Conservation (phyloP, 805 yeast species). For the Dipodascopsis uninucleata region DNA sequence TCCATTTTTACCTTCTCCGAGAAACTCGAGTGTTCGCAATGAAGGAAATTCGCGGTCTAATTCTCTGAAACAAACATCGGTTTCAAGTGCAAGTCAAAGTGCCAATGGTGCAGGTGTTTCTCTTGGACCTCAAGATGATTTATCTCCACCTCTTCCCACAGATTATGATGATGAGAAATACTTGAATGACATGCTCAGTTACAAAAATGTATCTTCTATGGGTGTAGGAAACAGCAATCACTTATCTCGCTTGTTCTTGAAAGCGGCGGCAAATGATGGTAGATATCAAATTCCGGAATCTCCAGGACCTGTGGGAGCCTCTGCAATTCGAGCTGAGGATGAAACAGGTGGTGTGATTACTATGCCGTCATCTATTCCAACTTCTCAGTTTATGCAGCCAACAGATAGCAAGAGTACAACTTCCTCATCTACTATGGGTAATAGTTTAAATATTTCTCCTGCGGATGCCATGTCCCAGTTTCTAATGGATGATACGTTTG, state of each 20-base stretch:
- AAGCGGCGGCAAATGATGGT: constrained; percentile 27
- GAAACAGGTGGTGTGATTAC: constrained; percentile 19
- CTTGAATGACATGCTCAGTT: constrained; percentile 23
- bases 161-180: constrained; percentile 27
- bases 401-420: background rate
- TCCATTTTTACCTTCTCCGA: constrained; percentile 23
- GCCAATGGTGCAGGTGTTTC: no score
- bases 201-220: constrained; percentile 9
- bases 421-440: constrained; percentile 1
- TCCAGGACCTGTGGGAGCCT: constrained; percentile 8
- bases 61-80: no score
- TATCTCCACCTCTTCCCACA: no score
- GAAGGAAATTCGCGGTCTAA: constrained; percentile 12
- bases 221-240: constrained; percentile 18
- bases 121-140: no score
- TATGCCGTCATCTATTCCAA: constrained; percentile 7
- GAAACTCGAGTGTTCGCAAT: constrained; percentile 16
- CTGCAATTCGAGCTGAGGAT: constrained; percentile 7
- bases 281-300: constrained; percentile 27
- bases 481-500: constrained; percentile 26
- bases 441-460: constrained; percentile 19
- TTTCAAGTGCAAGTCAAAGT: no score
- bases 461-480: constrained; percentile 29
- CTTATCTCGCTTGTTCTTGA: constrained; percentile 24
- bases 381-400: constrained; percentile 1